A percentile compares a stretch with the other conserved stretches of the same genome.
phyloP scores from a whole-genome alignment of 257 asterid species.

The Solanum bukasovii region DNA sequence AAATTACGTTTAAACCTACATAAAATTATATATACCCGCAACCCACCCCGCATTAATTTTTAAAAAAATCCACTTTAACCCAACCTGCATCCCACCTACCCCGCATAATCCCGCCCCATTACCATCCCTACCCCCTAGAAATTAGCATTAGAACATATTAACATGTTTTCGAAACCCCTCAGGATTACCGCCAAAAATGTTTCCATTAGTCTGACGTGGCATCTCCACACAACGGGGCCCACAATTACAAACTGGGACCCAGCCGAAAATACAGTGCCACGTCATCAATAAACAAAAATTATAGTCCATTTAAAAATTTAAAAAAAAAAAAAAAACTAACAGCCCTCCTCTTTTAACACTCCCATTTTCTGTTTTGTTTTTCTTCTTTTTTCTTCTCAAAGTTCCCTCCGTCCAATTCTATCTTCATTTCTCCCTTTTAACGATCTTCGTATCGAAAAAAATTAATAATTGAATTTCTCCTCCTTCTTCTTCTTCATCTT shows the following conservation, averaged over 20 bases:
- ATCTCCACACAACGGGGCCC: neutral
- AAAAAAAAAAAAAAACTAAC: neutral
- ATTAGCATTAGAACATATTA: too few species aligned
- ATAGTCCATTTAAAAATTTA: neutral
- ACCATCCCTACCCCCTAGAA: too few species aligned
- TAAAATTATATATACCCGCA: too few species aligned
- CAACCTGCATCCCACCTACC: too few species aligned
- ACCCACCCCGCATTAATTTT: accelerated
- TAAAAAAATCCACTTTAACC: too few species aligned
- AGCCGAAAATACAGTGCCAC: neutral
- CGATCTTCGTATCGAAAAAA: neutral
- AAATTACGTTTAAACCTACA: too few species aligned
- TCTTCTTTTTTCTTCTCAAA: neutral
- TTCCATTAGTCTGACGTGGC: neutral
- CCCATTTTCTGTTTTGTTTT: neutral
- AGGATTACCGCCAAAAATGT: neutral
- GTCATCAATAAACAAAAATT: neutral
- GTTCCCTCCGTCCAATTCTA: neutral
- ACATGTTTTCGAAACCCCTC: neutral
- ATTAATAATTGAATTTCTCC: neutral
- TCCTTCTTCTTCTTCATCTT: neutral
- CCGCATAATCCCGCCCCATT: too few species aligned
- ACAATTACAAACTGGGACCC: neutral
- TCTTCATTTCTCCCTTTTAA: neutral
- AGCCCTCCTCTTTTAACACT: neutral